Conservation (phyloP, 2,329 filamentous ascomycete genomes). For the Aspergillus sp. region DNA sequence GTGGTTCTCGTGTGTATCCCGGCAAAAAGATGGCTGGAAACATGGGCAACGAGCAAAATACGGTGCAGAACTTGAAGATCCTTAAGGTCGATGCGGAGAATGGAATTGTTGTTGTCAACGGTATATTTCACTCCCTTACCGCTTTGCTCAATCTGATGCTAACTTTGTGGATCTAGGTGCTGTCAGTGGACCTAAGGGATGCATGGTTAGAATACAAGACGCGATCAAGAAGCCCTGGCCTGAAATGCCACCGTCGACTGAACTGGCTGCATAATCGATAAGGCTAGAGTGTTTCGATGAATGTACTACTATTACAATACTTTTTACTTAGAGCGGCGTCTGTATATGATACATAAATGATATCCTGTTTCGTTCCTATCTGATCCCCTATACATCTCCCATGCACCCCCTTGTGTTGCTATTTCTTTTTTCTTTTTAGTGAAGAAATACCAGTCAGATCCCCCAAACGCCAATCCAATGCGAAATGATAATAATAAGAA, state of each 20-base stretch:
- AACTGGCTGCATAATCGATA: conserved; percentile 12
- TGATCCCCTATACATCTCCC: conserved; percentile 6
- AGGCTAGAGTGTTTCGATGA: conserved; percentile 7
- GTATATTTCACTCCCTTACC: conserved; percentile 37
- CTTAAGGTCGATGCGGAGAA: conserved; percentile 82
- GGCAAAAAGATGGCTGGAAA: conserved; percentile 97
- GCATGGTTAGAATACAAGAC: conserved; percentile 80
- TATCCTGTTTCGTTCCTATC: conserved; percentile 23
- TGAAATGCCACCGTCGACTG: conserved; percentile 17
- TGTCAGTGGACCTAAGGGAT: conserved; percentile 83
- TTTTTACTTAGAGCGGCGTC: conserved; percentile 32
- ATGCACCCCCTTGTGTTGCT: neutral
- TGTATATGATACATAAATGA: conserved; percentile 38
- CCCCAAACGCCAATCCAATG: conserved; percentile 17
- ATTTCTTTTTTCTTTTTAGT: neutral
- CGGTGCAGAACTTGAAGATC: conserved; percentile 85
- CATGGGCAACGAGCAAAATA: conserved; percentile 87
- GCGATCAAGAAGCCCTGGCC: conserved; percentile 83
- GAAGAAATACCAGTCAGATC: conserved; percentile 3
- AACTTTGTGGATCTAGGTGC: conserved; percentile 43
- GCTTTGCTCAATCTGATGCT: conserved; percentile 5
- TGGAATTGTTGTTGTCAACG: conserved; percentile 83
- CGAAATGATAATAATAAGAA: conserved; percentile 1
- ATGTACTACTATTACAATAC: conserved; percentile 37
- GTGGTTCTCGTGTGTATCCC: conserved; percentile 84